Evolutionary conservation across 768 basidiomycete genomes (phyloP).

Genomic region (Rhizopogon roseolus): DNA sequence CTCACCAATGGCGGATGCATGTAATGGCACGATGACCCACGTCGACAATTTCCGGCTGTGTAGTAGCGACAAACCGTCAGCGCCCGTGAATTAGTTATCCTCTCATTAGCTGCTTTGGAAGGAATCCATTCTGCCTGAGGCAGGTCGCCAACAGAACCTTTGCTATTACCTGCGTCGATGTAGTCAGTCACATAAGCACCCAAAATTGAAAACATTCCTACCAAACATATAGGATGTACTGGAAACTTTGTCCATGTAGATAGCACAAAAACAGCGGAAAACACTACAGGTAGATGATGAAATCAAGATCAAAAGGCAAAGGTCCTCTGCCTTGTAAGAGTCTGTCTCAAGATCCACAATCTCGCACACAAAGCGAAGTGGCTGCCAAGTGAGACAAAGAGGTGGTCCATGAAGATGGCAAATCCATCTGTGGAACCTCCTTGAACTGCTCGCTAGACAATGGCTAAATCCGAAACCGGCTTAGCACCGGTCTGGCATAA

Average conservation of each 20-base stretch:
- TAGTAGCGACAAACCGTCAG: slow-evolving; percentile 19
- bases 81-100: background rate
- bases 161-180: background rate
- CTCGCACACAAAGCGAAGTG: slow-evolving; percentile 7
- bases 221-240: background rate
- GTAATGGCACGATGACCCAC: slow-evolving; percentile 23
- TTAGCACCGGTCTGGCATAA: slow-evolving; percentile 22
- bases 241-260: background rate
- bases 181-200: background rate
- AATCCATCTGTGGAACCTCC: slow-evolving; percentile 14
- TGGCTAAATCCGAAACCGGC: slow-evolving; percentile 32
- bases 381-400: background rate
- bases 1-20: slow-evolving; percentile 7
- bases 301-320: background rate
- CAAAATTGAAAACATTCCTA: background rate
- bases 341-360: background rate
- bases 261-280: background rate
- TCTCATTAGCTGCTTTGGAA: background rate
- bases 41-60: slow-evolving; percentile 20
- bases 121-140: background rate
- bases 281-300: too few species aligned
- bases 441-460: slow-evolving; percentile 23
- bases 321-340: too few species aligned
- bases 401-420: background rate
- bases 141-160: background rate